Evolutionary conservation across 352 stramenopile species (phyloP).

Genomic region (Pythium biforme): DNA sequence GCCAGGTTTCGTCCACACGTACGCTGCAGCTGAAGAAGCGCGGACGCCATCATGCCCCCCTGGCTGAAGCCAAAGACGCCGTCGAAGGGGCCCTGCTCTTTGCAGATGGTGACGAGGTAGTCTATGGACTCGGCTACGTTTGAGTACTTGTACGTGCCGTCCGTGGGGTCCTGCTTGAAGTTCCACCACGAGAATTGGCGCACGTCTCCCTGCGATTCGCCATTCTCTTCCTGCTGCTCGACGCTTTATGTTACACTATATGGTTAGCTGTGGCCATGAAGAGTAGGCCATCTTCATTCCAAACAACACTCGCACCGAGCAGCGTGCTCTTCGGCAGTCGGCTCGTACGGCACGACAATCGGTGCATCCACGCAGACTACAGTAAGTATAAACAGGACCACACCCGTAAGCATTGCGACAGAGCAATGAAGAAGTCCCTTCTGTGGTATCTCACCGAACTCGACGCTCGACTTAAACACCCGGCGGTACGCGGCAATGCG

Average conservation of each 20-base stretch:
- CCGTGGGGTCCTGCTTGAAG: slow-evolving; percentile 48
- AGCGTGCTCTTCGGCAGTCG: slow-evolving; percentile 51
- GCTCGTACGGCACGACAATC: slow-evolving; percentile 68
- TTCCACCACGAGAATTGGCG: slow-evolving; percentile 78
- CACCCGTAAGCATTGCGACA: background rate
- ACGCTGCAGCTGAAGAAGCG: slow-evolving; percentile 75
- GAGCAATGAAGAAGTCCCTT: background rate
- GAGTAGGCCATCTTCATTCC: background rate
- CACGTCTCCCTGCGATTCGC: slow-evolving; percentile 32
- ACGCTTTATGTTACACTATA: background rate
- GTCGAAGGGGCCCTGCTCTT: slow-evolving; percentile 79
- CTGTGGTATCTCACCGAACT: slow-evolving; percentile 66
- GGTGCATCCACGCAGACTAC: slow-evolving; percentile 77
- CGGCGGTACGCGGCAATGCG: slow-evolving; percentile 72
- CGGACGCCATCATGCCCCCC: slow-evolving; percentile 63
- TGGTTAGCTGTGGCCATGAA: background rate
- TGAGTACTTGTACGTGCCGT: slow-evolving; percentile 41
- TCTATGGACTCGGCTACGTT: slow-evolving; percentile 64
- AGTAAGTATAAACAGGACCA: slow-evolving; percentile 1
- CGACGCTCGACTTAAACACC: slow-evolving; percentile 71
- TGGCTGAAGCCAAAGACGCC: slow-evolving; percentile 87
- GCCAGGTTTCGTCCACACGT: slow-evolving; percentile 18
- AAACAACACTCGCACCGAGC: slow-evolving; percentile 30
- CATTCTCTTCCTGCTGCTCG: slow-evolving; percentile 13
- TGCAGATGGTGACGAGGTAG: slow-evolving; percentile 59